Percentiles rank a stretch among this genome's conserved stretches.
phyloP scores from a whole-genome alignment of 176 grass and related monocot genomes.

The Tillandsia leiboldiana region DNA sequence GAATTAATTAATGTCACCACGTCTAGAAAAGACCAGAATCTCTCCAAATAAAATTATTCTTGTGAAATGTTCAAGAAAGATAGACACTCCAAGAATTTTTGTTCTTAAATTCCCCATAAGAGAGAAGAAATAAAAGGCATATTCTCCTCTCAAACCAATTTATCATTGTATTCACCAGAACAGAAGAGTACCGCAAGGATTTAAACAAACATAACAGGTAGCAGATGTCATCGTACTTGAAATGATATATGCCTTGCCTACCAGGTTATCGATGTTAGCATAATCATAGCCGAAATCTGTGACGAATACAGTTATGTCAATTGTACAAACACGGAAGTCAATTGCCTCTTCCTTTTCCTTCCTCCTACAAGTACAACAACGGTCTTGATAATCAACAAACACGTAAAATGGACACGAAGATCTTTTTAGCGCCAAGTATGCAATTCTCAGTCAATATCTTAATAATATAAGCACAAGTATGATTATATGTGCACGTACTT shows the following conservation, averaged over 20 bases:
- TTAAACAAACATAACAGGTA: neutral
- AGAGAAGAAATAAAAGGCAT: neutral
- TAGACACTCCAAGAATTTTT: neutral
- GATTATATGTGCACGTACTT: too few species aligned
- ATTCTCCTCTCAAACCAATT: neutral
- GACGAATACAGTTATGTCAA: conserved; percentile 3
- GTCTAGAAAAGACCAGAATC: neutral
- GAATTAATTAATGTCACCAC: neutral
- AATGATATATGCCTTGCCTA: neutral
- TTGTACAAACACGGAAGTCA: conserved; percentile 4
- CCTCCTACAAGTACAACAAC: conserved; percentile 5
- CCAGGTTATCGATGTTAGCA: conserved; percentile 4
- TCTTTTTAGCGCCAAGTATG: too few species aligned
- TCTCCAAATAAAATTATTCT: neutral
- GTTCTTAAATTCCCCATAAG: neutral
- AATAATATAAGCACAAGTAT: too few species aligned
- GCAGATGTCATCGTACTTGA: neutral
- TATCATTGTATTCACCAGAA: neutral
- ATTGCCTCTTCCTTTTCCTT: conserved; percentile 5
- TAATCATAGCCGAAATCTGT: neutral
- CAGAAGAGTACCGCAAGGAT: neutral
- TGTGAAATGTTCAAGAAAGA: neutral
- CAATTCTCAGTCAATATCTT: too few species aligned
- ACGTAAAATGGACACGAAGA: too few species aligned
- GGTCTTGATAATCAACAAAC: neutral